A percentile compares a stretch with the other conserved stretches of the same genome.
Evolutionary conservation across 768 basidiomycete genomes (phyloP).

Genomic region (Lentinula sp.): DNA sequence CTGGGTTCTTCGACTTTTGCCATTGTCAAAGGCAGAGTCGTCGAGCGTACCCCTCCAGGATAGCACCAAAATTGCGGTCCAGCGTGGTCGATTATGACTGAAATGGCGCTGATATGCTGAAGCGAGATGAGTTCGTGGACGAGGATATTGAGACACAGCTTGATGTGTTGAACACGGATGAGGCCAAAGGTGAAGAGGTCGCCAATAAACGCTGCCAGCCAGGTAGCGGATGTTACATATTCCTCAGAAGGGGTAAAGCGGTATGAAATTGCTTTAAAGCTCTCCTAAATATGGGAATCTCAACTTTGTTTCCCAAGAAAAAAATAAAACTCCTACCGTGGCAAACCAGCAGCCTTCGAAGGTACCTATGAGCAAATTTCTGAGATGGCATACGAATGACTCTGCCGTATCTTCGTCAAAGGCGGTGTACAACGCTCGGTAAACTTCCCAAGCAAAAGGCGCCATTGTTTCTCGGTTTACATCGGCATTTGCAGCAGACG

Average conservation of each 20-base stretch:
- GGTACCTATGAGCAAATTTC: constrained; percentile 16
- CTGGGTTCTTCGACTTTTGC: not conserved
- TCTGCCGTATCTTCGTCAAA: constrained; percentile 15
- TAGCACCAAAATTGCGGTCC: constrained; percentile 18
- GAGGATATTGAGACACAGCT: constrained; percentile 15
- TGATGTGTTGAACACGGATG: constrained; percentile 13
- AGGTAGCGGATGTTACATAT: constrained; percentile 15
- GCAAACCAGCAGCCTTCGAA: constrained; percentile 19
- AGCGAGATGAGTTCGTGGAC: constrained; percentile 16
- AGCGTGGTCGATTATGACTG: constrained; percentile 14
- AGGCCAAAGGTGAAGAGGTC: constrained; percentile 19
- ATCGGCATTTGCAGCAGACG: constrained; percentile 8
- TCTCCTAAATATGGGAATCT: constrained; percentile 8
- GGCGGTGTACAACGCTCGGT: constrained; percentile 11
- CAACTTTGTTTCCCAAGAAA: not conserved
- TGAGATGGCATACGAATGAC: constrained; percentile 19
- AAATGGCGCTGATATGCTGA: constrained; percentile 21
- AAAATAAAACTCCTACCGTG: constrained; percentile 12
- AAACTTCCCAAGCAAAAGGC: constrained; percentile 17
- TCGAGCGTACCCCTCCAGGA: not conserved
- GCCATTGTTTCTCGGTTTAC: constrained; percentile 6
- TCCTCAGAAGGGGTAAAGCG: constrained; percentile 10
- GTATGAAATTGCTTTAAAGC: constrained; percentile 10
- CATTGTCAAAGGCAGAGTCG: not conserved
- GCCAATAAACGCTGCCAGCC: constrained; percentile 20